Evolutionary conservation across 202 grass and related monocot genomes (phyloP), one percentile per base, ranked within the genome.

Genomic region (Brachypodium distachyon): DNA sequence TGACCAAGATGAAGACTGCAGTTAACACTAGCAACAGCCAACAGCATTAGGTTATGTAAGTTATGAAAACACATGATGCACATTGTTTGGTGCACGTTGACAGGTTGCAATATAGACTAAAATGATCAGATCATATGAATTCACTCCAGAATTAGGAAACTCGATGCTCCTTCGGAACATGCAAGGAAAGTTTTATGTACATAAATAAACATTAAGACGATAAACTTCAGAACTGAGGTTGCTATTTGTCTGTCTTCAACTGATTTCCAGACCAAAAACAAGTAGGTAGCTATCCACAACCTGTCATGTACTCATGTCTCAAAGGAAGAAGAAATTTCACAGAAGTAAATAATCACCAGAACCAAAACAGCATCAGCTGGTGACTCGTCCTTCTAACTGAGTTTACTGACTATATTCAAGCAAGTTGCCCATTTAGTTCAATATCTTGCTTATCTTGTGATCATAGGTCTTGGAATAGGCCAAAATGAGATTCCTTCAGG

Each of bases 401-500:
- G 33, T 18, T 7, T 18, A 42, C 10, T 57, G 5, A 8, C 16
- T 29, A 38, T 41, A 58, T 74, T 4, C 5, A 49, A 31, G 44
- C 17, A 5, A 17, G 21, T 9, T 37, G n/a, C 29, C 9, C 19
- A 49, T 38, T 50, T 48, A 23, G 7, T 25, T 9, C 1, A 42
- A 42, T n/a, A 1, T n/a, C 8, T 46, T 66, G n/a, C 13, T 17
- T 44, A 46, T 23, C 28, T 38, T 71, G 29, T 72, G 56, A 77
- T 62, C 12, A 18, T 47, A 79, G 58, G 68, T 67, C 5, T 67
- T 38, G 0, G n/a, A 42, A 73, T 19, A 31, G 49, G 37, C 68
- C 61, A 74, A n/a, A 9, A 75, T 59, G 29, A 34, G 51, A 61
- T 81, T 18, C 64, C 46, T 43, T 77, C 40, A 66, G 49, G 57